Conservation (phyloP, 148 eudicot species). For the Suaeda aralocaspica region DNA sequence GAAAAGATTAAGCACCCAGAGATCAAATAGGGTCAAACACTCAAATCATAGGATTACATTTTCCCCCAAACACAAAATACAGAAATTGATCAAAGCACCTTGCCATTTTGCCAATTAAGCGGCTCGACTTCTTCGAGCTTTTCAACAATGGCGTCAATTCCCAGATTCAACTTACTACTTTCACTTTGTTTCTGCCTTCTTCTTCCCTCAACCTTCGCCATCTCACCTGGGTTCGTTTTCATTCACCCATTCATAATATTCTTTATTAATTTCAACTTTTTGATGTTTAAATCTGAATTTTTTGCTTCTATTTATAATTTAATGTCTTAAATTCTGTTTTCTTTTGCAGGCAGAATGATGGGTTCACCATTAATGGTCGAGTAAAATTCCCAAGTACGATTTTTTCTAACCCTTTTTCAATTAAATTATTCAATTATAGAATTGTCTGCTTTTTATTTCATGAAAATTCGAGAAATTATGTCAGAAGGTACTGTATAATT, state of each 20-base stretch:
- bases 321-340: slow-evolving; percentile 4
- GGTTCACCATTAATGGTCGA: slow-evolving; percentile 39
- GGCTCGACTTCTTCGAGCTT: slow-evolving; percentile 4
- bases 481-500: not conserved
- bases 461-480: not conserved
- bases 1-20: too few species aligned
- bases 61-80: too few species aligned
- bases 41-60: too few species aligned
- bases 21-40: not conserved
- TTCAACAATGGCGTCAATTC: slow-evolving; percentile 22
- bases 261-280: not conserved
- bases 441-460: not conserved
- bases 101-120: not conserved
- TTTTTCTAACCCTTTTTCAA: not conserved
- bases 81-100: too few species aligned
- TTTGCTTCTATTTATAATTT: slow-evolving; percentile 18
- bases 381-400: slow-evolving; percentile 37
- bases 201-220: slow-evolving; percentile 18
- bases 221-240: slow-evolving; percentile 25
- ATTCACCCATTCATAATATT: not conserved
- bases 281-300: not conserved
- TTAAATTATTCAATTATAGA: not conserved
- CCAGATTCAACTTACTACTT: slow-evolving; percentile 20
- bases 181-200: slow-evolving; percentile 18
- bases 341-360: slow-evolving; percentile 34